Conservation (phyloP, 208 protist species). For the Leishmania lainsoni region DNA sequence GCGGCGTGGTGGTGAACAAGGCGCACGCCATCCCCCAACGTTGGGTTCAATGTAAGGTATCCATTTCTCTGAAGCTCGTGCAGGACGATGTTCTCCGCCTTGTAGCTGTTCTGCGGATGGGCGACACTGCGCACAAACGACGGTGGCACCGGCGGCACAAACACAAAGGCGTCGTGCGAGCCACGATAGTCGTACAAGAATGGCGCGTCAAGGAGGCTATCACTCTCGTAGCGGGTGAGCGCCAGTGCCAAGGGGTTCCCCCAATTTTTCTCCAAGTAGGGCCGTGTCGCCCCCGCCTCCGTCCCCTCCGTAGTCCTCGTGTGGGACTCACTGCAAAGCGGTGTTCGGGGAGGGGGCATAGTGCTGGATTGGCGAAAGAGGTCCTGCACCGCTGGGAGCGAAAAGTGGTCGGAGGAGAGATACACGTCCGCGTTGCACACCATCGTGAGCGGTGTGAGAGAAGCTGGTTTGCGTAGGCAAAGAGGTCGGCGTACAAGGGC, state of each 20-base stretch:
- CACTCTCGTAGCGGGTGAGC: slow-evolving; percentile 82
- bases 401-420: slow-evolving; percentile 44
- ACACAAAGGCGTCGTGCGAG: slow-evolving; percentile 87
- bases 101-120: slow-evolving; percentile 87
- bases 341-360: not conserved
- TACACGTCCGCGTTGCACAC: slow-evolving; percentile 89
- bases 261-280: not conserved
- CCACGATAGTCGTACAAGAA: slow-evolving; percentile 83
- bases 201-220: slow-evolving; percentile 37
- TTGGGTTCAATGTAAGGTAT: slow-evolving; percentile 74
- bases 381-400: slow-evolving; percentile 26
- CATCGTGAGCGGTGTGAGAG: slow-evolving; percentile 60
- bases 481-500: slow-evolving; percentile 80
- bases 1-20: slow-evolving; percentile 75
- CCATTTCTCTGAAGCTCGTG: slow-evolving; percentile 67
- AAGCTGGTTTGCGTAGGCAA: slow-evolving; percentile 67
- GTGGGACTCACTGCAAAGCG: not conserved
- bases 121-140: slow-evolving; percentile 46
- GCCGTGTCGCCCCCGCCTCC: not conserved
- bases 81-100: slow-evolving; percentile 89
- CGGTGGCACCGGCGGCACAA: slow-evolving; percentile 54
- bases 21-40: slow-evolving; percentile 43
- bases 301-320: not conserved
- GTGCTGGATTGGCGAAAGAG: slow-evolving; percentile 35
- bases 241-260: slow-evolving; percentile 50